Evolutionary conservation across 1,284 basidiomycete species (phyloP), one percentile per base, ranked within the genome.

Genomic region (Cutaneotrichosporon sp.): DNA sequence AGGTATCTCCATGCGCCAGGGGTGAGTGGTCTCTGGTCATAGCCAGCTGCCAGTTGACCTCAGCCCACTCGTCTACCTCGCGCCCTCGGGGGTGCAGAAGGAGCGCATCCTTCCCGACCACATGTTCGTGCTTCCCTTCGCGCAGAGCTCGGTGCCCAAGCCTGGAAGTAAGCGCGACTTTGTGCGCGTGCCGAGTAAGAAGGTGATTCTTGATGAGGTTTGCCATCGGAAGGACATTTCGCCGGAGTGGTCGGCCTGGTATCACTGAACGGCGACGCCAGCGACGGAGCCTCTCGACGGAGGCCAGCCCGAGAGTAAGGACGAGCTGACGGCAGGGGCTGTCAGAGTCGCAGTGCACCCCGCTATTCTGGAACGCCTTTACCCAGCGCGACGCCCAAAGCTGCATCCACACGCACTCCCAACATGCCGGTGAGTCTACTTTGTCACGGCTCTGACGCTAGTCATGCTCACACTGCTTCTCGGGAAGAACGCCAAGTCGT

Each of bases 321-420:
- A 14, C 10, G 24, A 25, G 43, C 43, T 45, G 22, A 32, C 17
- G 5, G 17, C 42, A 71, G 60, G 75, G 76, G 6, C 76, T 89
- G 57, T 88, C 85, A 63, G 87, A 89, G 65, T 86, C 84, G 1
- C 85, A 85, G 2, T 90, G 87, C 70, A 90, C 88, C 0, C 89
- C 88, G 7, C 76, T 91, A n/a, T 91, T 91, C 77, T 90, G 87
- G 86, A 90, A 90, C 67, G 87, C 88, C 3, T 91, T 89, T 68
- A 84, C 86, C 26, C 73, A 86, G 62, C 78, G 87, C 19, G 77
- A 81, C 47, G 88, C 57, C n/a, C 87, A 3, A 1, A 85, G 86
- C 45, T 90, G 88, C 63, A 89, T 91, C 56, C 89, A 91, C 67
- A 90, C 88, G 0, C 89, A 91, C 68, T 87, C 84, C 1, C 89